Conservation (phyloP, 1,284 basidiomycete species). For the Fomitopsis palustris region DNA sequence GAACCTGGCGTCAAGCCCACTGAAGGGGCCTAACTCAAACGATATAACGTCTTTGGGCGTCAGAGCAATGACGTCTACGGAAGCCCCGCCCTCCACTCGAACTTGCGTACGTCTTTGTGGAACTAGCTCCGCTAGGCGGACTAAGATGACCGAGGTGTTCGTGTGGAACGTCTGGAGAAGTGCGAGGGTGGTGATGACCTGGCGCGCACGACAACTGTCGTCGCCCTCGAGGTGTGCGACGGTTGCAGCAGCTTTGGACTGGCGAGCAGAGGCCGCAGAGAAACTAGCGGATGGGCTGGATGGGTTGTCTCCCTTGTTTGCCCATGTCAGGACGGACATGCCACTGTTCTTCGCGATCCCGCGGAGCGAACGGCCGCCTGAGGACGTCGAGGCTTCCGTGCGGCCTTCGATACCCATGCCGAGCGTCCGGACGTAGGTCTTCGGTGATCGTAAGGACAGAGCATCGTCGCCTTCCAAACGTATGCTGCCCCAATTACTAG, state of each 20-base stretch:
- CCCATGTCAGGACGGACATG: slow-evolving; percentile 24
- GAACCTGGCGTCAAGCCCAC: slow-evolving; percentile 62
- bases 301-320: slow-evolving; percentile 9
- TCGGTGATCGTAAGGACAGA: slow-evolving; percentile 12
- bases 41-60: slow-evolving; percentile 60
- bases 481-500: slow-evolving; percentile 51
- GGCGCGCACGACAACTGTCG: slow-evolving; percentile 32
- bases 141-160: slow-evolving; percentile 65
- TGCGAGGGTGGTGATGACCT: slow-evolving; percentile 60
- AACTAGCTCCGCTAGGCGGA: slow-evolving; percentile 49
- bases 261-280: slow-evolving; percentile 8
- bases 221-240: slow-evolving; percentile 26
- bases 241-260: slow-evolving; percentile 15
- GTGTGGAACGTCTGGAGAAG: slow-evolving; percentile 71
- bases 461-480: slow-evolving; percentile 60
- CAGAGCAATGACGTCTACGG: slow-evolving; percentile 30
- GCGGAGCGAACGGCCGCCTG: slow-evolving; percentile 14
- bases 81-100: slow-evolving; percentile 10
- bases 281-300: slow-evolving; percentile 1
- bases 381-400: slow-evolving; percentile 9
- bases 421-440: slow-evolving; percentile 47
- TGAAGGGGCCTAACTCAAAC: slow-evolving; percentile 71
- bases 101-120: slow-evolving; percentile 26
- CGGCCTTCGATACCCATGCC: slow-evolving; percentile 70
- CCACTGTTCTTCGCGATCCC: slow-evolving; percentile 22